Percentiles rank a stretch among this genome's conserved stretches.
Evolutionary conservation across 257 asterid genomes (phyloP).

Genomic region (Pogostemon cablin): DNA sequence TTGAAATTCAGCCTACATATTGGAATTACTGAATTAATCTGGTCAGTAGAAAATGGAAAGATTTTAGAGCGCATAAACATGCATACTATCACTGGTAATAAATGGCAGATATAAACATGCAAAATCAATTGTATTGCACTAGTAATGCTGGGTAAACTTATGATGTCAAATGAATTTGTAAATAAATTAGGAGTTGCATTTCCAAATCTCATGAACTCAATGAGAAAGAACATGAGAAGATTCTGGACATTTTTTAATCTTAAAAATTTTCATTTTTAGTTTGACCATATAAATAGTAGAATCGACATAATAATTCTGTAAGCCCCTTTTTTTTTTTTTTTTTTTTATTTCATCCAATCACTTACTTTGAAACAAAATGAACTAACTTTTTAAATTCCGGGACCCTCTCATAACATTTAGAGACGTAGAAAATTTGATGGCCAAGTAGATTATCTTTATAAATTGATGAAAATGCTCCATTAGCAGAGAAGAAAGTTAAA

Average conservation of each 20-base stretch:
- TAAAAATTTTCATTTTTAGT: background rate
- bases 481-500: background rate
- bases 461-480: slow-evolving; percentile 4
- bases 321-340: background rate
- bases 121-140: background rate
- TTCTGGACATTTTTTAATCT: background rate
- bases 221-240: background rate
- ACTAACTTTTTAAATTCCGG: slow-evolving; percentile 3
- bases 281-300: slow-evolving; percentile 5
- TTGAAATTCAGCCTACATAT: slow-evolving; percentile 79
- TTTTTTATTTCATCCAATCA: slow-evolving; percentile 1
- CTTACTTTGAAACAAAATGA: background rate
- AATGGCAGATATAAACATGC: slow-evolving; percentile 1
- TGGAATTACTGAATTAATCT: slow-evolving; percentile 11
- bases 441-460: background rate
- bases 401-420: slow-evolving; percentile 10
- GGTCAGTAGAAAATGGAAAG: background rate
- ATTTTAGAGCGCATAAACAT: slow-evolving; percentile 10
- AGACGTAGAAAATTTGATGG: slow-evolving; percentile 3
- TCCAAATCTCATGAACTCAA: background rate
- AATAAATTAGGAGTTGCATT: background rate
- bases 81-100: background rate
- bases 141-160: background rate
- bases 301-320: too few species aligned
- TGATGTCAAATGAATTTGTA: background rate